Conservation (phyloP, 2,329 filamentous ascomycete genomes). For the Cercospora berteroae region DNA sequence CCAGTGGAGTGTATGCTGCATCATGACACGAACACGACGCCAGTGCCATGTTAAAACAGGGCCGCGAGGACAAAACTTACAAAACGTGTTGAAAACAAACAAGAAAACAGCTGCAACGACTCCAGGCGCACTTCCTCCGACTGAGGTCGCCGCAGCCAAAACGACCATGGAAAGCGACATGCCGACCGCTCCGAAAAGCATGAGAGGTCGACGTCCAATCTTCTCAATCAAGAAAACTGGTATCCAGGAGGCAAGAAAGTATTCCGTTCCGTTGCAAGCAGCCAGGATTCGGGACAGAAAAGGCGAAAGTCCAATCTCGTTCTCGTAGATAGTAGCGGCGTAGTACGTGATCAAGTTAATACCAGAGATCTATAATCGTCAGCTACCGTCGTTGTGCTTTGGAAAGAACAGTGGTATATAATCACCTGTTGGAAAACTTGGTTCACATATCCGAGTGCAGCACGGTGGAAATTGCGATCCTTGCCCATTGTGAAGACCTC, state of each 20-base stretch:
- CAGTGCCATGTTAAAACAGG: not conserved
- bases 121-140: slow-evolving; percentile 24
- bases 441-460: slow-evolving; percentile 44
- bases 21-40: not conserved
- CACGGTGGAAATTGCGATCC: slow-evolving; percentile 47
- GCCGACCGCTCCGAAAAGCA: slow-evolving; percentile 62
- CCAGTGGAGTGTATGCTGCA: too few relatives aligned
- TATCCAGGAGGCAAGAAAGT: slow-evolving; percentile 51
- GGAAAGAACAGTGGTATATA: not conserved
- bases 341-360: slow-evolving; percentile 38
- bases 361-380: slow-evolving; percentile 28
- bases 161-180: slow-evolving; percentile 34
- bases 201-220: slow-evolving; percentile 61
- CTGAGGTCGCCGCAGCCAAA: slow-evolving; percentile 30
- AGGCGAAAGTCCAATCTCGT: slow-evolving; percentile 51
- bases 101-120: slow-evolving; percentile 41
- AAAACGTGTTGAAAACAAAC: slow-evolving; percentile 41
- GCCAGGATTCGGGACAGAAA: slow-evolving; percentile 52
- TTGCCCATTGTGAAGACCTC: slow-evolving; percentile 40
- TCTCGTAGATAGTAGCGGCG: slow-evolving; percentile 53
- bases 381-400: not conserved
- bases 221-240: slow-evolving; percentile 53
- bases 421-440: slow-evolving; percentile 46
- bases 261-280: slow-evolving; percentile 55
- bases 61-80: not conserved